Conservation (phyloP, 1,139 yeast genomes). For the Hanseniaspora gamundiae region DNA sequence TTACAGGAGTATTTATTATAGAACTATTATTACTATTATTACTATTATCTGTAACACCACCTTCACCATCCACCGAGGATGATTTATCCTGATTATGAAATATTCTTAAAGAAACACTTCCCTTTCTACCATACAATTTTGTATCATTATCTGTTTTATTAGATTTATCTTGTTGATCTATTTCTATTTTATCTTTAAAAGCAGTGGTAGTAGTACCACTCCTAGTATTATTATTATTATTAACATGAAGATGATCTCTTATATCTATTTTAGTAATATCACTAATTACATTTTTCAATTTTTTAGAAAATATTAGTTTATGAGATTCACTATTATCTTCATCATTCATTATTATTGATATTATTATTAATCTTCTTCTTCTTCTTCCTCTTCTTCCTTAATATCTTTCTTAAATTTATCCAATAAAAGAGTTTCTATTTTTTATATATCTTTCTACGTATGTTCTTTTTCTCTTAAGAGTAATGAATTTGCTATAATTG, state of each 20-base stretch:
- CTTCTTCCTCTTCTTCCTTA: not conserved
- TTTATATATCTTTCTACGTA: too few relatives aligned
- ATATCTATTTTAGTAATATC: not conserved
- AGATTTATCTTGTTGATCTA: too few relatives aligned
- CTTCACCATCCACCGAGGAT: constrained; percentile 3
- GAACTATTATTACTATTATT: not conserved
- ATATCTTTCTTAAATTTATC: too few relatives aligned
- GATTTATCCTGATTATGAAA: constrained; percentile 19
- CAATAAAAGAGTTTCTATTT: too few relatives aligned
- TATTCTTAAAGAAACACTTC: constrained; percentile 24
- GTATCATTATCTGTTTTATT: constrained; percentile 18
- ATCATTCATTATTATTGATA: not conserved
- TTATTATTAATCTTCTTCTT: not conserved
- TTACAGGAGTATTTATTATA: too few relatives aligned
- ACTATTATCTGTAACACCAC: constrained; percentile 1
- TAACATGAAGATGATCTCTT: not conserved
- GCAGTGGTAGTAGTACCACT: too few relatives aligned
- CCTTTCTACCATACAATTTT: constrained; percentile 26
- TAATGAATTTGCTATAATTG: too few relatives aligned
- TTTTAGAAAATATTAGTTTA: not conserved
- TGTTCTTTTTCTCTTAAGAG: too few relatives aligned
- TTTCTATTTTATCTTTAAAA: too few relatives aligned
- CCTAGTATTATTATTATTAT: too few relatives aligned
- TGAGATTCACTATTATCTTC: not conserved
- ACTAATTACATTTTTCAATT: not conserved